Percentiles rank a stretch among this genome's conserved stretches.
These are phyloP conservation scores for Solanum pinnatisectum DNA, from an alignment of 257 asterid species.

Conservation along the genomic window DNA sequence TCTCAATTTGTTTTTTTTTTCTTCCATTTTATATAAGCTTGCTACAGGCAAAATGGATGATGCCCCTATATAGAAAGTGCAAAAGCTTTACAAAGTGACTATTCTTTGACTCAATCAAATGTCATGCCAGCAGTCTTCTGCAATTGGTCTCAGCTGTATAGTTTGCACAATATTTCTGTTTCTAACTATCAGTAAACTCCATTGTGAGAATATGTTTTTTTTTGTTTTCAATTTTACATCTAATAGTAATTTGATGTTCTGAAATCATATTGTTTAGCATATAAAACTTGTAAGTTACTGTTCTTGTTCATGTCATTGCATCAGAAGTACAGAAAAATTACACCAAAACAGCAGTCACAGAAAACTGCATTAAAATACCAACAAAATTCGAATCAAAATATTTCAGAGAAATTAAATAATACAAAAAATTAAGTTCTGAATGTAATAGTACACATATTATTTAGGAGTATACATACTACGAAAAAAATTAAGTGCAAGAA, in stretches of 20 bases:
- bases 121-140: not conserved
- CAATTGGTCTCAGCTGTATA: not conserved
- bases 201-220: not conserved
- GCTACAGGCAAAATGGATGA: not conserved
- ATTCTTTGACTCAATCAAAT: not conserved
- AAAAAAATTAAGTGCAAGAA: not conserved
- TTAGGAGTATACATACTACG: not conserved
- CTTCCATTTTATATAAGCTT: not conserved
- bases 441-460: not conserved
- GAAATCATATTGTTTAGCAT: not conserved
- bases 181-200: not conserved
- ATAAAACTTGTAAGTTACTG: not conserved
- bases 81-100: not conserved
- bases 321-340: not conserved
- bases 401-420: not conserved
- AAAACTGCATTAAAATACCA: too few relatives aligned
- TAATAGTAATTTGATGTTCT: not conserved
- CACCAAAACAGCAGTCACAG: not conserved
- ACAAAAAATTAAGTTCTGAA: not conserved
- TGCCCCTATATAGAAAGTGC: not conserved
- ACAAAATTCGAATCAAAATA: not conserved
- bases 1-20: not conserved
- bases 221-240: not conserved
- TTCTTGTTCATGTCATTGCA: not conserved
- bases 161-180: not conserved